Percentiles rank a stretch among this genome's conserved stretches.
Evolutionary conservation across 108 stramenopile species (phyloP).

Genomic region (Skeletonema menzelii): DNA sequence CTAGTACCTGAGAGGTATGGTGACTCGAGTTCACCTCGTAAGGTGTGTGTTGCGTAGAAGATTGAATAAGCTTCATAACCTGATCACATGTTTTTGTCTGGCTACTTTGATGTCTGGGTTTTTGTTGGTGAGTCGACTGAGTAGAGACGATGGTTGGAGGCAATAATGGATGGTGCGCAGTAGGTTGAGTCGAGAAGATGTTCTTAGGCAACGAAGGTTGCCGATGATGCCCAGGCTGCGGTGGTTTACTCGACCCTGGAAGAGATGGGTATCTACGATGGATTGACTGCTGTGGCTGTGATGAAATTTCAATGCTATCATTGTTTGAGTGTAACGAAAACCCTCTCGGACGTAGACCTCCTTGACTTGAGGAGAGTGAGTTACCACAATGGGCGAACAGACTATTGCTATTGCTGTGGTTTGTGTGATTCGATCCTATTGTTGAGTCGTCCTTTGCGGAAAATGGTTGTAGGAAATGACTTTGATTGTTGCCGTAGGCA

Average conservation of each 20-base stretch:
- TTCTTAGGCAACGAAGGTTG: conserved; percentile 10
- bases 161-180: not conserved
- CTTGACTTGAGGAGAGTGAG: not conserved
- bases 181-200: not conserved
- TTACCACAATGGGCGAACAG: not conserved
- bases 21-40: conserved; percentile 32
- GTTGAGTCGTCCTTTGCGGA: conserved; percentile 18
- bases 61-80: not conserved
- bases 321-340: conserved; percentile 10
- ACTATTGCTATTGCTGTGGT: conserved; percentile 39
- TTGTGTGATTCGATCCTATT: conserved; percentile 35
- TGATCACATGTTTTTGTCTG: not conserved
- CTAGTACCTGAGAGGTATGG: conserved; percentile 28
- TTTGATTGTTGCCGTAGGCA: conserved; percentile 23
- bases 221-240: conserved; percentile 9
- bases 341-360: conserved; percentile 21
- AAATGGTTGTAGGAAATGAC: conserved; percentile 15
- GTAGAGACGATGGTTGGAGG: conserved; percentile 20
- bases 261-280: conserved; percentile 13
- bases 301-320: conserved; percentile 1
- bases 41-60: conserved; percentile 8
- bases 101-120: not conserved
- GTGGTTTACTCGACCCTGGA: not conserved
- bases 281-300: not conserved
- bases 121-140: conserved; percentile 6